phyloP scores from a whole-genome alignment of 2,329 filamentous ascomycete species.

The Phialocephala sp. region DNA sequence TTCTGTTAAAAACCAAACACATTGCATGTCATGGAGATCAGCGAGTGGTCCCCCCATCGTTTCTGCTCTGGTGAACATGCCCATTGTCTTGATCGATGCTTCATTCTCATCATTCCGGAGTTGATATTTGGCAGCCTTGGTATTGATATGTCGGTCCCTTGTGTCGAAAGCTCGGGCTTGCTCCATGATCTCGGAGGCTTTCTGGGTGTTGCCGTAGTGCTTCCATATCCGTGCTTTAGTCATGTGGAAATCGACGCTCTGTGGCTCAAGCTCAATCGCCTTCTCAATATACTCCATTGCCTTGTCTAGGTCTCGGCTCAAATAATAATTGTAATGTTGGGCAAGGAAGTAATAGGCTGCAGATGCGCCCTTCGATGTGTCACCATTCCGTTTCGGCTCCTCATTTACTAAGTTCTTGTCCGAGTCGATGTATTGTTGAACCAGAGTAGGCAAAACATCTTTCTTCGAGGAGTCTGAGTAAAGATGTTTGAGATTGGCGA shows the following conservation, averaged over 20 bases:
- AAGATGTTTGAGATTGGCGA: constrained; percentile 94
- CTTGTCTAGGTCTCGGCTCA: constrained; percentile 82
- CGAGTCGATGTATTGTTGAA: constrained; percentile 76
- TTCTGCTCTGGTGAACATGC: constrained; percentile 92
- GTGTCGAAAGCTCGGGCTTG: constrained; percentile 83
- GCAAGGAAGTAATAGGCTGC: constrained; percentile 92
- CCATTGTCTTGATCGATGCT: constrained; percentile 84
- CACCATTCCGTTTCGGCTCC: constrained; percentile 50
- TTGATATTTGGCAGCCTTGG: constrained; percentile 96
- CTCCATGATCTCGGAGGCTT: constrained; percentile 88
- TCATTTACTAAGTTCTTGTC: constrained; percentile 51
- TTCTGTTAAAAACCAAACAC: constrained; percentile 94
- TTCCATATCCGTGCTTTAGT: constrained; percentile 96
- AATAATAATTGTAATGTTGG: constrained; percentile 93
- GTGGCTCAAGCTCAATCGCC: constrained; percentile 78
- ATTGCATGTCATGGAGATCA: constrained; percentile 97
- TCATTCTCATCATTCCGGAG: constrained; percentile 91
- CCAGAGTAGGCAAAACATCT: constrained; percentile 74
- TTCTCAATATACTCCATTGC: constrained; percentile 84
- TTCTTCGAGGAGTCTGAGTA: constrained; percentile 82
- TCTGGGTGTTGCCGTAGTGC: constrained; percentile 78
- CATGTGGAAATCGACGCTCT: constrained; percentile 90
- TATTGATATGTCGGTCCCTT: constrained; percentile 97
- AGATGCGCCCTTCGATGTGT: constrained; percentile 69
- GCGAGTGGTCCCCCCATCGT: constrained; percentile 84